A percentile compares a stretch with the other conserved stretches of the same genome.
These are phyloP conservation scores for Pleurotus giganteus DNA, from an alignment of 768 basidiomycete genomes.

Conservation along the genomic window DNA sequence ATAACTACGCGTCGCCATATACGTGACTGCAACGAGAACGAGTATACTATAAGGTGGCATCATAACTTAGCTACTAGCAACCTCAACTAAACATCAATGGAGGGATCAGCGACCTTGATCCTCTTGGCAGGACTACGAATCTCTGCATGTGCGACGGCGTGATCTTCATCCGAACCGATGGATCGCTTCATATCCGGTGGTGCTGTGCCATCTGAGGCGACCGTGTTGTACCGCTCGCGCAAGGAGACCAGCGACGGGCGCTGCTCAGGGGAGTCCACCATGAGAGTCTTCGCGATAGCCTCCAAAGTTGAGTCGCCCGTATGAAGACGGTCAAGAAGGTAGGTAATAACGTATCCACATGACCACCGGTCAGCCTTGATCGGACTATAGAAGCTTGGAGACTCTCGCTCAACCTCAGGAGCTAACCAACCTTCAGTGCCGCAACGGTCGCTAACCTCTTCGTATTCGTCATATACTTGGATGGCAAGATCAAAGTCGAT, in stretches of 20 bases:
- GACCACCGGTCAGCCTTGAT: constrained; percentile 13
- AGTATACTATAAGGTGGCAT: no score
- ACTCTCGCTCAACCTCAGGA: constrained; percentile 7
- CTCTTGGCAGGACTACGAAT: no score
- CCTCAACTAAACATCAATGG: no score
- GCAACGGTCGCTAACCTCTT: neutral
- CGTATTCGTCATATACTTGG: constrained; percentile 7
- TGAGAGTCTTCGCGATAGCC: constrained; percentile 3
- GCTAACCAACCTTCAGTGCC: constrained; percentile 11
- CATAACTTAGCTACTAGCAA: no score
- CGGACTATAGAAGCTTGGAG: constrained; percentile 5
- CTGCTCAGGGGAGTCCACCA: neutral
- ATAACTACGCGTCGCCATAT: no score
- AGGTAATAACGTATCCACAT: constrained; percentile 8
- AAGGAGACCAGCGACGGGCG: constrained; percentile 7
- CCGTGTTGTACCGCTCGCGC: neutral
- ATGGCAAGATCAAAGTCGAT: constrained; percentile 12
- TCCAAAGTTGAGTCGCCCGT: neutral
- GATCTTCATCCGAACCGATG: neutral
- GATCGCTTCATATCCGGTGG: neutral
- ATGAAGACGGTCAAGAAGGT: constrained; percentile 2
- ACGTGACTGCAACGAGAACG: no score
- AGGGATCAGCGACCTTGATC: no score
- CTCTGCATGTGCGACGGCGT: no score
- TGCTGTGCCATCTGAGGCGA: neutral